Percentiles rank a stretch among this genome's conserved stretches.
phyloP scores from a whole-genome alignment of 1,284 basidiomycete species.

The Anthracocystis walkeri region DNA sequence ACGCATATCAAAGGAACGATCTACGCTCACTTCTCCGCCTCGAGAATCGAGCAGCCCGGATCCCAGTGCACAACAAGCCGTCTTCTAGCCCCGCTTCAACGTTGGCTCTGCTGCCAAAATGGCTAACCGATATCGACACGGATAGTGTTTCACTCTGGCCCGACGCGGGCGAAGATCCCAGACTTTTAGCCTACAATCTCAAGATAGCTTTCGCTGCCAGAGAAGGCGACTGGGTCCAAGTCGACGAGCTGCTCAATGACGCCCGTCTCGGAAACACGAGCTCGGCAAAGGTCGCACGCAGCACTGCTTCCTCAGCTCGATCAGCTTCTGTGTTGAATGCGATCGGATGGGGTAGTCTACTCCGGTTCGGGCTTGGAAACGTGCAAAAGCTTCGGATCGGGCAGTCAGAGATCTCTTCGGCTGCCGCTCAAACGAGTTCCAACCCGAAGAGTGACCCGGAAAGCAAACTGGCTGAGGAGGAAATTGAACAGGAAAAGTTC shows the following conservation, averaged over 20 bases:
- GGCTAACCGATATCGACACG: neutral
- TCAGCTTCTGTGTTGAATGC: constrained; percentile 5
- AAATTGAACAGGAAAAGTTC: constrained; percentile 2
- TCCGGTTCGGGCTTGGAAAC: constrained; percentile 26
- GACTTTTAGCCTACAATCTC: constrained; percentile 29
- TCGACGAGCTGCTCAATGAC: constrained; percentile 27
- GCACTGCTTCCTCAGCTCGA: neutral
- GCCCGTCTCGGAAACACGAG: neutral
- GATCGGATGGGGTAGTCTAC: constrained; percentile 33
- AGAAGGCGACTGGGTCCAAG: constrained; percentile 27
- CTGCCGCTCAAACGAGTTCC: neutral
- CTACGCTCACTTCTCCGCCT: constrained; percentile 29
- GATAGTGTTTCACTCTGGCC: constrained; percentile 35
- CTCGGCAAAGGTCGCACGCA: no score
- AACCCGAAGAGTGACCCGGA: neutral
- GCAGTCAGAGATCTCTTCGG: neutral
- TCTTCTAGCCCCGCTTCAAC: neutral
- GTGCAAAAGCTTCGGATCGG: neutral
- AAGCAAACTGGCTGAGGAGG: neutral
- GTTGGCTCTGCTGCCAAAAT: neutral
- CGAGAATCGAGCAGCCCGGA: constrained; percentile 21
- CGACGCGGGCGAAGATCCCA: constrained; percentile 20
- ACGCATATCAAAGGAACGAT: constrained; percentile 26
- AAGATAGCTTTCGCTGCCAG: constrained; percentile 32
- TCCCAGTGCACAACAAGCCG: neutral